Evolutionary conservation across 768 basidiomycete species (phyloP).

Genomic region (Suillus alpinus): DNA sequence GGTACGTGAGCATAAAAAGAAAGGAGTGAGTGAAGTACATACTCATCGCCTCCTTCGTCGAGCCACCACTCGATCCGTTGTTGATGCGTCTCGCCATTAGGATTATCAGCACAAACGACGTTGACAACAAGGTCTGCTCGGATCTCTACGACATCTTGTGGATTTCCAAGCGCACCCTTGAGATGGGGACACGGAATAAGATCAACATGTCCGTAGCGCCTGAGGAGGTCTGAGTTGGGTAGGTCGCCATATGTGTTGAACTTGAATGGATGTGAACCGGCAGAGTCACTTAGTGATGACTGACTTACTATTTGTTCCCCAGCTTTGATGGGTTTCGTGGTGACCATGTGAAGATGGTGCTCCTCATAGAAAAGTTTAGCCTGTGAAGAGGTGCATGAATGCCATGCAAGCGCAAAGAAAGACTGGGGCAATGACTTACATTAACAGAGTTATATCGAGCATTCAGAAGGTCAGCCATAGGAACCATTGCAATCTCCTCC

Average conservation of each 20-base stretch:
- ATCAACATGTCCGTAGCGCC: conserved; percentile 93
- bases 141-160: conserved; percentile 76
- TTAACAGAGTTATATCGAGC: conserved; percentile 84
- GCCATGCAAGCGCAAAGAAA: conserved; percentile 3
- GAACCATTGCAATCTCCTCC: conserved; percentile 86
- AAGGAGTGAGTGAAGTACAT: conserved; percentile 23
- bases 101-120: conserved; percentile 23
- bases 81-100: conserved; percentile 19
- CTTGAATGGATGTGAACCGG: conserved; percentile 35
- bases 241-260: conserved; percentile 96
- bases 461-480: conserved; percentile 95
- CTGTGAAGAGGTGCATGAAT: conserved; percentile 36
- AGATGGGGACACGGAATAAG: conserved; percentile 51
- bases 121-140: conserved; percentile 66
- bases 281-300: background rate
- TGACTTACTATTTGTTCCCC: conserved; percentile 85
- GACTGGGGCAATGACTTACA: conserved; percentile 40
- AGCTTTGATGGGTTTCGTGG: conserved; percentile 67
- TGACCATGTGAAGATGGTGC: conserved; percentile 69
- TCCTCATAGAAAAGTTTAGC: conserved; percentile 84
- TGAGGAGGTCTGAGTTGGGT: conserved; percentile 90
- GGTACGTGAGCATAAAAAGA: background rate
- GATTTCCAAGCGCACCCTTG: conserved; percentile 50
- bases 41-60: conserved; percentile 90
- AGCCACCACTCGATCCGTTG: conserved; percentile 92